phyloP scores from a whole-genome alignment of 805 yeast genomes.

The Saturnispora galanensis region DNA sequence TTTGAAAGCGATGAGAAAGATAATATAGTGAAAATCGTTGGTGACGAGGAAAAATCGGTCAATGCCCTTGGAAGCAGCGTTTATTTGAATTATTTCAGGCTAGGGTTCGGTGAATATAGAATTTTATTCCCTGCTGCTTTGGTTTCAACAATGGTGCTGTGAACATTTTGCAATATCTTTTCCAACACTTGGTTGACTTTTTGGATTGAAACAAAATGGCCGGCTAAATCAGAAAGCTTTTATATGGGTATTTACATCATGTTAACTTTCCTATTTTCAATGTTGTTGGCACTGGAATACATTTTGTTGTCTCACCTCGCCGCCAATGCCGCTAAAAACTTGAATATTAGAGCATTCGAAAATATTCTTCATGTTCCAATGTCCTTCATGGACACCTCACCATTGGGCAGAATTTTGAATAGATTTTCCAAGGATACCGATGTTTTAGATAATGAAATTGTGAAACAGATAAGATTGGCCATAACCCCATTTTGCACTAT shows the following conservation, averaged over 20 bases:
- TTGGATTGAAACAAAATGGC: conserved; percentile 52
- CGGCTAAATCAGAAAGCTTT: conserved; percentile 31
- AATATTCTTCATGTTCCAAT: conserved; percentile 68
- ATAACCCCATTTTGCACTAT: conserved; percentile 36
- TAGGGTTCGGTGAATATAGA: no score
- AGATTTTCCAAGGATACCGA: conserved; percentile 85
- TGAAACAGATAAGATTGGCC: conserved; percentile 58
- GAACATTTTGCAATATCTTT: conserved; percentile 41
- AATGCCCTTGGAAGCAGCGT: no score
- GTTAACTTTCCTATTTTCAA: conserved; percentile 23
- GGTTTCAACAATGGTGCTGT: no score
- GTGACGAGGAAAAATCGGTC: no score
- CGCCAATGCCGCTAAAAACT: conserved; percentile 39
- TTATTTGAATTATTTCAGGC: no score
- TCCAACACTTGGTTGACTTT: conserved; percentile 72
- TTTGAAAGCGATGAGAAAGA: no score
- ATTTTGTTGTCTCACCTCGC: conserved; percentile 32
- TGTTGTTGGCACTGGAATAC: conserved; percentile 29
- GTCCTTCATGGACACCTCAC: conserved; percentile 76
- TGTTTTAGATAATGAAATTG: conserved; percentile 67
- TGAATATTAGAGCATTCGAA: conserved; percentile 53
- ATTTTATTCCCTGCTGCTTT: no score
- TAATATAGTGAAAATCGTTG: no score
- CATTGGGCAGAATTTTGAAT: conserved; percentile 76
- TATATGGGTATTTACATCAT: conserved; percentile 68